Evolutionary conservation across 371 early-diverging fungal genomes (phyloP), one percentile per base, ranked within the genome.

Genomic region (Paraphysoderma sedebokerense): DNA sequence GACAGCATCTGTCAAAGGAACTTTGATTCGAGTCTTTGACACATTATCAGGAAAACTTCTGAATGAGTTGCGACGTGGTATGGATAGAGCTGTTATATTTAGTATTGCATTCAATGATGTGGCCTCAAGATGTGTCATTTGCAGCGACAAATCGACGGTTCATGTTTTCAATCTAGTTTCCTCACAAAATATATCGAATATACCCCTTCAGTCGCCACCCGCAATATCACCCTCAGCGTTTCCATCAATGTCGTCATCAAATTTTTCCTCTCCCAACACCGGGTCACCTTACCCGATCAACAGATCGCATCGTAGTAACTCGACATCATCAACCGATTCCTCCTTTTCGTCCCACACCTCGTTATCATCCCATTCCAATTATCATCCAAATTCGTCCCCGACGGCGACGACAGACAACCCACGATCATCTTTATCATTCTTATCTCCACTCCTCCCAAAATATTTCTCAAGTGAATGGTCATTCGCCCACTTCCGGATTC

Each of bases 391-490:
- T 2, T 29, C 38, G 2, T 30, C 24, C 23, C 38, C 9, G 29
- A 7, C 20, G 39, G 13, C 37, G 34, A 1, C 19, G 44, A 2
- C 17, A 20, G 15, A 22, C 38, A 65, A 60, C 62, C 24, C 63
- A 48, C 20, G 49, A 48, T 40, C 54, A 53, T 51, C 81, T 45
- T 62, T 93, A 0, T 77, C 82, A 35, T 90, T 89, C 50, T 79
- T 93, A 77, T 84, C 90, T 57, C 85, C 87, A 36, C 51, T 87
- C 13, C 57, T 93, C 49, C 91, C 88, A 19, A 87, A 87, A 56
- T 92, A 93, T 57, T 90, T 93, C 66, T 81, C 85, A 17, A 85
- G 85, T 13, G 87, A 87, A 52, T 90, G 91, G 89, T 80, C 82
- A 9, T 93, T 91, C 72, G 88, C 90, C 3, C 80, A 87, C 52